Percentiles rank a stretch among this genome's conserved stretches.
Conservation (phyloP, 2,329 filamentous ascomycete species). For the Cercospora zeina region DNA sequence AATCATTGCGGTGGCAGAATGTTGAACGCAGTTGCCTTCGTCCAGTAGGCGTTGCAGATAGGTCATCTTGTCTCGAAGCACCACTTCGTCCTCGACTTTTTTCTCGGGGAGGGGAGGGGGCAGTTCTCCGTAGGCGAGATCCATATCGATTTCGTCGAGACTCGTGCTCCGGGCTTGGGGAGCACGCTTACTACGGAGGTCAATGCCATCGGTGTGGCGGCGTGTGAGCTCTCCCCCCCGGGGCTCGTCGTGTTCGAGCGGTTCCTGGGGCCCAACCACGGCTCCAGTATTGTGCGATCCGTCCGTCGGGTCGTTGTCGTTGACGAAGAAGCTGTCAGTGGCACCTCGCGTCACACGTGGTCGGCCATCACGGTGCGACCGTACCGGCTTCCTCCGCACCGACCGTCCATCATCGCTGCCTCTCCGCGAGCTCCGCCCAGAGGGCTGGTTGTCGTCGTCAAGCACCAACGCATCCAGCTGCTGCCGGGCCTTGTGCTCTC, state of each 20-base stretch:
- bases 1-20: slow-evolving; percentile 81
- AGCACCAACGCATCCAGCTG: slow-evolving; percentile 54
- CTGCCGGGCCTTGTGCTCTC: slow-evolving; percentile 60
- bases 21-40: slow-evolving; percentile 84
- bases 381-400: slow-evolving; percentile 33
- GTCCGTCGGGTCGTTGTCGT: slow-evolving; percentile 38
- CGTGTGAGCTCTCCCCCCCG: slow-evolving; percentile 46
- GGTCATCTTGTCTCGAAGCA: slow-evolving; percentile 58
- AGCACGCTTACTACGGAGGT: slow-evolving; percentile 20
- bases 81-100: slow-evolving; percentile 40
- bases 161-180: slow-evolving; percentile 42
- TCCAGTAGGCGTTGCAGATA: slow-evolving; percentile 76
- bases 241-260: slow-evolving; percentile 29
- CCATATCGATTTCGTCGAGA: slow-evolving; percentile 71
- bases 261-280: neutral
- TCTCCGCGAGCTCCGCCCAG: slow-evolving; percentile 31
- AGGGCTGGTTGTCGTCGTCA: slow-evolving; percentile 46
- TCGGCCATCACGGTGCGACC: slow-evolving; percentile 27
- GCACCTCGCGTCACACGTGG: slow-evolving; percentile 48
- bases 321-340: slow-evolving; percentile 50
- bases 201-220: slow-evolving; percentile 46
- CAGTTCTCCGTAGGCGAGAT: slow-evolving; percentile 84
- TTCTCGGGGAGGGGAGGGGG: slow-evolving; percentile 64
- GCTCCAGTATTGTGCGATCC: neutral
- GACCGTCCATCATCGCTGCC: slow-evolving; percentile 32